Base-by-base conservation (phyloP, 208 protist species). In the Tritrichomonas musculus region DNA sequence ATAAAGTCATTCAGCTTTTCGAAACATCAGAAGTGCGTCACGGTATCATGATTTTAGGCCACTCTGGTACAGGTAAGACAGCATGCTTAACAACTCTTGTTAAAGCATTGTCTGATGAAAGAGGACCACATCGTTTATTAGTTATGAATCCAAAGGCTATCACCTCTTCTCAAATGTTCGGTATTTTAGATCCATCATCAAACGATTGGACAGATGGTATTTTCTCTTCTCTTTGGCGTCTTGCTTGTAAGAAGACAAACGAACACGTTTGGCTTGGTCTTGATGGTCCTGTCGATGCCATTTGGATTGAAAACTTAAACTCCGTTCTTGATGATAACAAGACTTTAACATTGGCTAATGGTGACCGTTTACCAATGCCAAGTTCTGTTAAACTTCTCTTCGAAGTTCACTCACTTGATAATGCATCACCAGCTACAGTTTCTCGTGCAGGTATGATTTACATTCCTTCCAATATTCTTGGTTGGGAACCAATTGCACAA, bases 281-380 rank as follows among this genome's bases (percentile, higher is more conserved):
- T 93, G 98, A 99, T 95, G 98, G 98, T 11, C 98, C 98, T n/a
- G 98, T 99, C 44, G 98, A 99, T 95, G 97, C 98, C 49, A 98
- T 99, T 94, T 99, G 98, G 98, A 99, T 99, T 96, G 98, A 99
- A 96, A 99, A 99, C 96, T 95, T 99, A 27, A 99, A 99, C 96
- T 99, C 98, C 2, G 98, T 99, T 80, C 96, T 99, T 25, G 98
- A 99, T 95, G 98, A 99, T 96, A 99, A 99, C 97, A 99, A 98
- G 94, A 96, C 98, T 93, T 96, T 99, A n/a, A 99, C 98, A 36
- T 96, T 99, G 14, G 98, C 98, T 41, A 99, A 99, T 94, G 97
- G 97, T 92, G 98, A 99, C 94, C 97, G 98, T 72, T 97, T 99
- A 94, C 97, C 98, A 93, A 99, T 99, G 98, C 96, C 65, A 66